phyloP scores from a whole-genome alignment of 768 basidiomycete genomes.

The Suillus plorans region DNA sequence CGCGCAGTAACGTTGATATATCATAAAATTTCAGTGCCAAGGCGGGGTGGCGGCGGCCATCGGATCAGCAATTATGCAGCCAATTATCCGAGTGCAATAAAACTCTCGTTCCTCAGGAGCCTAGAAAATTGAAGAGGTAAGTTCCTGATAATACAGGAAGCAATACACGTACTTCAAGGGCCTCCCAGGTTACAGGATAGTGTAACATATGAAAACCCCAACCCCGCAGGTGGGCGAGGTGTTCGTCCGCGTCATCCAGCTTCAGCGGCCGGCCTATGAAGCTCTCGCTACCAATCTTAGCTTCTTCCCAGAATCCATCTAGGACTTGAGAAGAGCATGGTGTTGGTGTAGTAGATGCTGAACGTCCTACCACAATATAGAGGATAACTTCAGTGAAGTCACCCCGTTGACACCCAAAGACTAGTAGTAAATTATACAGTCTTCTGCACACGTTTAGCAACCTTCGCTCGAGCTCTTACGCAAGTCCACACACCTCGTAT shows the following conservation, averaged over 20 bases:
- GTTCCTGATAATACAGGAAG: not conserved
- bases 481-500: too few species aligned
- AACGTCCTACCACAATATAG: too few species aligned
- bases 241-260: conserved; percentile 85
- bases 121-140: not conserved
- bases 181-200: conserved; percentile 91
- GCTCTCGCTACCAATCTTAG: conserved; percentile 63
- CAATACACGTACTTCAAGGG: conserved; percentile 22
- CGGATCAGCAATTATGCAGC: not conserved
- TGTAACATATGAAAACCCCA: conserved; percentile 94
- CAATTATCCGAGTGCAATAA: not conserved
- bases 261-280: conserved; percentile 81
- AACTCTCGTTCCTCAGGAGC: not conserved
- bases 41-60: too few species aligned
- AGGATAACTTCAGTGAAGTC: not conserved
- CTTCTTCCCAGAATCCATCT: conserved; percentile 81
- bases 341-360: too few species aligned
- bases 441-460: too few species aligned
- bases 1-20: not conserved
- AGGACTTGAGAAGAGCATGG: conserved; percentile 59
- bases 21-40: too few species aligned
- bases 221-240: conserved; percentile 77
- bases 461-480: too few species aligned
- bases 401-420: conserved; percentile 11
- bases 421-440: conserved; percentile 16